Conservation (phyloP, 169 alveolate species). For the Plasmodium cynomolgi region DNA sequence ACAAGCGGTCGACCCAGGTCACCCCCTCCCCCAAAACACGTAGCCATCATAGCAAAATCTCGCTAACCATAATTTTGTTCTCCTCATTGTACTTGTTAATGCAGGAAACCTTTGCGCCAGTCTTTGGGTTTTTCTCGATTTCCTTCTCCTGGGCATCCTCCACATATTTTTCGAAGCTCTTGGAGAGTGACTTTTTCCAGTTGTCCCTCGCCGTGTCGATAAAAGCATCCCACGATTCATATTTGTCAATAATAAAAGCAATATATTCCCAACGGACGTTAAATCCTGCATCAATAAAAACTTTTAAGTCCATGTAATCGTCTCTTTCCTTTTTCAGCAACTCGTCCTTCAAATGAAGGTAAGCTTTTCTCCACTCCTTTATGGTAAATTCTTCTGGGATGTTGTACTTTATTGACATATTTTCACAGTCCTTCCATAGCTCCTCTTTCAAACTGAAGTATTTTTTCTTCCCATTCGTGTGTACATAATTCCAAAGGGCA, state of each 20-base stretch:
- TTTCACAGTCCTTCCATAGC: conserved; percentile 14
- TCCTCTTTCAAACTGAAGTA: conserved; percentile 21
- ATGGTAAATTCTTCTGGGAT: conserved; percentile 15
- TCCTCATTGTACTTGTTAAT: neutral
- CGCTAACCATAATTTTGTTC: neutral
- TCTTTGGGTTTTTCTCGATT: conserved; percentile 11
- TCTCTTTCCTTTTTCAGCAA: conserved; percentile 9
- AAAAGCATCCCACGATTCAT: conserved; percentile 11
- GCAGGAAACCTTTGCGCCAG: neutral
- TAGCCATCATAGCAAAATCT: neutral
- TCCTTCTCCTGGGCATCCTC: conserved; percentile 6
- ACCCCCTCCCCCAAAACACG: neutral
- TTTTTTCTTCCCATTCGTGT: conserved; percentile 4
- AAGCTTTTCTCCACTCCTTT: conserved; percentile 18
- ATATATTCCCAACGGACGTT: conserved; percentile 15
- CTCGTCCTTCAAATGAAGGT: neutral
- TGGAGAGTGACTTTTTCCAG: neutral
- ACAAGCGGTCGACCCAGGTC: neutral
- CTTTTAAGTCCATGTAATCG: conserved; percentile 6
- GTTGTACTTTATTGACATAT: neutral
- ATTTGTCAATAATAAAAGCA: conserved; percentile 13
- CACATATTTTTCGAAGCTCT: conserved; percentile 3
- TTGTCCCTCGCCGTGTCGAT: neutral
- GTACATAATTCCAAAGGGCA: conserved; percentile 26
- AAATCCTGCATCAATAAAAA: neutral